phyloP scores from a whole-genome alignment of 2,329 filamentous ascomycete species.

The Cordyceps cicadae region DNA sequence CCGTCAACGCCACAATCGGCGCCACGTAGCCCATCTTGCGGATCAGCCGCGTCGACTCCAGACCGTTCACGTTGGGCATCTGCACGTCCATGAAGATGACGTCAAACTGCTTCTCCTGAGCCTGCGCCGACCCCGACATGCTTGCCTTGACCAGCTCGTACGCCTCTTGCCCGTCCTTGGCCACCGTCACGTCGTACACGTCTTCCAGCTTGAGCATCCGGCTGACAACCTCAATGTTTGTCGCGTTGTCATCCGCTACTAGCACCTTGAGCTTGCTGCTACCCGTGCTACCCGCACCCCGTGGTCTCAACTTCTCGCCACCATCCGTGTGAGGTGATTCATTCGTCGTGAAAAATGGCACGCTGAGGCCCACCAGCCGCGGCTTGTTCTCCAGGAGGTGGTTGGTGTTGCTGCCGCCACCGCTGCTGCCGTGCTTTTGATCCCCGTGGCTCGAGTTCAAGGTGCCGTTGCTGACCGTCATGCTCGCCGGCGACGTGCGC shows the following conservation, averaged over 20 bases:
- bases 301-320: background rate
- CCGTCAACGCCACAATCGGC: constrained; percentile 84
- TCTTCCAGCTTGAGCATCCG: constrained; percentile 67
- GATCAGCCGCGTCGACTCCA: constrained; percentile 80
- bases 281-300: constrained; percentile 11
- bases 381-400: constrained; percentile 42
- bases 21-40: constrained; percentile 77
- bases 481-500: background rate
- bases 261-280: constrained; percentile 59
- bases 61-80: constrained; percentile 88
- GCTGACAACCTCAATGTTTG: constrained; percentile 51
- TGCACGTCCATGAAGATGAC: constrained; percentile 94
- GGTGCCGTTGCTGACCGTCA: constrained; percentile 10
- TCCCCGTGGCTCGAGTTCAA: background rate
- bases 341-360: constrained; percentile 64
- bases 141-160: constrained; percentile 79
- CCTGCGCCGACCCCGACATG: constrained; percentile 44
- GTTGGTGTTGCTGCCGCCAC: background rate
- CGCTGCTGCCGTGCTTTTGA: background rate
- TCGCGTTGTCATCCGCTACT: constrained; percentile 65
- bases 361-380: constrained; percentile 72
- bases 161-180: constrained; percentile 79
- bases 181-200: constrained; percentile 78
- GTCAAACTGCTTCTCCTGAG: constrained; percentile 58
- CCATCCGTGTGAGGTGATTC: constrained; percentile 14